These are phyloP conservation scores for Drechslerella stenobrocha DNA, from an alignment of 2,329 filamentous ascomycete species.

Conservation along the genomic window DNA sequence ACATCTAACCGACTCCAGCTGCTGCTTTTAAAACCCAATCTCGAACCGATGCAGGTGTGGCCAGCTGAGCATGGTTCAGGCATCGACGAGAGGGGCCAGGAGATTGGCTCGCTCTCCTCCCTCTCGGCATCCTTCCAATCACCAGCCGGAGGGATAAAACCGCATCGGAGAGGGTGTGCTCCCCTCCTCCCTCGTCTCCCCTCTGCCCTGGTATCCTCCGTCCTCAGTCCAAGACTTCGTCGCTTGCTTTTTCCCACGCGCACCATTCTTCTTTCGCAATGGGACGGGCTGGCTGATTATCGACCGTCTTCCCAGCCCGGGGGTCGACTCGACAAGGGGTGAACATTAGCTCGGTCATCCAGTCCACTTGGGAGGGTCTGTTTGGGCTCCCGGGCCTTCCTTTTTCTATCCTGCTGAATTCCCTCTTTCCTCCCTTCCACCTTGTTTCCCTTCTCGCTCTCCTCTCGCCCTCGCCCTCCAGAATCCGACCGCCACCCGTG, in stretches of 20 bases:
- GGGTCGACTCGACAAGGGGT: conserved; percentile 6
- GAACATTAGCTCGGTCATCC: conserved; percentile 18
- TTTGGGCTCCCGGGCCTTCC: conserved; percentile 37
- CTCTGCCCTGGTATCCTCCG: too few species aligned
- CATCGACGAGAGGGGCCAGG: conserved; percentile 11
- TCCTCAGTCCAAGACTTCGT: neutral
- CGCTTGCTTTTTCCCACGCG: neutral
- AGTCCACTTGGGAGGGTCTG: conserved; percentile 19
- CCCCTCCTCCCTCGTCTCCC: neutral
- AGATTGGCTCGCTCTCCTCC: neutral
- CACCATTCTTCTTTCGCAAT: neutral
- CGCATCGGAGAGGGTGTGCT: neutral
- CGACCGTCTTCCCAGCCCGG: neutral
- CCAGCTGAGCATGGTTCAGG: conserved; percentile 37
- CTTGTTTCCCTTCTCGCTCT: conserved; percentile 6
- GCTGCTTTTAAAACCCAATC: neutral
- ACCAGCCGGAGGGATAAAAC: neutral
- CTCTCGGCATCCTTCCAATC: neutral
- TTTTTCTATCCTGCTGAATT: conserved; percentile 29
- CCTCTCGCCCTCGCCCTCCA: neutral
- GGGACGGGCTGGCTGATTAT: neutral
- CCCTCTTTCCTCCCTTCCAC: conserved; percentile 5
- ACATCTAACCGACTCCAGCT: neutral
- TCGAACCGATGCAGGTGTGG: conserved; percentile 25
- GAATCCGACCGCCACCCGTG: conserved; percentile 30